These are phyloP conservation scores for Funneliformis caledonium DNA, from an alignment of 371 early-diverging fungal genomes.

Conservation along the genomic window DNA sequence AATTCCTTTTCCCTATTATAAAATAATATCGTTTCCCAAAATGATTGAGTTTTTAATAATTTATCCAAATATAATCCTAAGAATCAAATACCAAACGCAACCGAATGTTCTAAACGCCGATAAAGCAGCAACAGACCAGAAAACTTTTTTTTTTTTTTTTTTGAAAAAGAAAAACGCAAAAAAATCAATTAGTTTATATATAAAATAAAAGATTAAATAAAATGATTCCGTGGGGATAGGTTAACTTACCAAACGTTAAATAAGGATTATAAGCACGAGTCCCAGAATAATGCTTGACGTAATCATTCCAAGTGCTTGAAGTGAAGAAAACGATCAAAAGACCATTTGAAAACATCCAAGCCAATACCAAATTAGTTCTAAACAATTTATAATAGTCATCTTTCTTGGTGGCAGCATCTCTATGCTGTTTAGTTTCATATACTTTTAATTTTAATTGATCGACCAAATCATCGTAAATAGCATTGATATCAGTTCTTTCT, in stretches of 20 bases:
- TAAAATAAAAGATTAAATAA: not conserved
- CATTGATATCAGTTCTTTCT: slow-evolving; percentile 55
- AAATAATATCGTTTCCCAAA: no score
- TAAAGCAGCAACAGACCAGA: slow-evolving; percentile 24
- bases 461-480: slow-evolving; percentile 70
- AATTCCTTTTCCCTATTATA: no score
- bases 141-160: not conserved
- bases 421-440: slow-evolving; percentile 54
- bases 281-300: not conserved
- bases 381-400: slow-evolving; percentile 88
- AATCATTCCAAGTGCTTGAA: slow-evolving; percentile 39
- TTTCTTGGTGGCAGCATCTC: slow-evolving; percentile 78
- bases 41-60: not conserved
- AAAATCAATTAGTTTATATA: not conserved
- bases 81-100: slow-evolving; percentile 9
- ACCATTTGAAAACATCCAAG: slow-evolving; percentile 85
- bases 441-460: slow-evolving; percentile 51
- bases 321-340: slow-evolving; percentile 67
- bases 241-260: slow-evolving; percentile 30
- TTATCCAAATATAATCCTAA: not conserved
- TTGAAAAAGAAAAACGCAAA: not conserved
- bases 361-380: slow-evolving; percentile 81
- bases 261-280: slow-evolving; percentile 3
- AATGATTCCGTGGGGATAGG: not conserved
- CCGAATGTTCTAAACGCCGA: slow-evolving; percentile 27